These are phyloP conservation scores for Syzygium aqueum DNA, from an alignment of 345 rosid genomes.

Conservation along the genomic window DNA sequence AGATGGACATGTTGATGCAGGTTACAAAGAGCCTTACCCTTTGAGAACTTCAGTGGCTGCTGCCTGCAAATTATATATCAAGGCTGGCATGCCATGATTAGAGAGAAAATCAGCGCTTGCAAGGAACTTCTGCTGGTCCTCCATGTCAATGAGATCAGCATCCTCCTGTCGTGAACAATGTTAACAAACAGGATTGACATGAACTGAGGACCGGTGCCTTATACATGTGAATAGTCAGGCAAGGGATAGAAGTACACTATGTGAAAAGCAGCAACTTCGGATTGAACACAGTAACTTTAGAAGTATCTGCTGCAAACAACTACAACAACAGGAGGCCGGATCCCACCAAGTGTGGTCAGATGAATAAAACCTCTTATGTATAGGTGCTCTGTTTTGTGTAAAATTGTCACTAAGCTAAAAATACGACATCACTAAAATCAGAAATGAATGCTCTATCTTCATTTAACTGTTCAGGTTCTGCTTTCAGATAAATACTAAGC, in stretches of 20 bases:
- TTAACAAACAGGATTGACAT: neutral
- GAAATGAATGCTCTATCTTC: neutral
- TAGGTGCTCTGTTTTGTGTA: neutral
- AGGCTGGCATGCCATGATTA: constrained; percentile 40
- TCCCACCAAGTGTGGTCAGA: neutral
- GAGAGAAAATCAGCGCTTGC: constrained; percentile 76
- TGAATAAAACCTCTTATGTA: neutral
- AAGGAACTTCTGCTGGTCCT: constrained; percentile 71
- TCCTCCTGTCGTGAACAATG: constrained; percentile 40
- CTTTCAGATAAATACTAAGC: neutral
- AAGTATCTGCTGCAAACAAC: neutral
- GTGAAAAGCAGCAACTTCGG: neutral
- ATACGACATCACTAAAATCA: neutral
- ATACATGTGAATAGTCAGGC: neutral
- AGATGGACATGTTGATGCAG: neutral
- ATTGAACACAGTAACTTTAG: neutral
- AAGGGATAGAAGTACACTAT: neutral
- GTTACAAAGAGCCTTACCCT: constrained; percentile 34
- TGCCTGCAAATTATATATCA: constrained; percentile 51
- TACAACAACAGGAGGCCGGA: neutral
- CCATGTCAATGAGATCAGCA: constrained; percentile 59
- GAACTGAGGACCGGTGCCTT: neutral
- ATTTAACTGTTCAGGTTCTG: neutral
- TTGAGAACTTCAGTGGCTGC: constrained; percentile 66
- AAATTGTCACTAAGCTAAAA: neutral